These are phyloP conservation scores for Bretziella fagacearum DNA, from an alignment of 2,329 filamentous ascomycete species.

Conservation along the genomic window DNA sequence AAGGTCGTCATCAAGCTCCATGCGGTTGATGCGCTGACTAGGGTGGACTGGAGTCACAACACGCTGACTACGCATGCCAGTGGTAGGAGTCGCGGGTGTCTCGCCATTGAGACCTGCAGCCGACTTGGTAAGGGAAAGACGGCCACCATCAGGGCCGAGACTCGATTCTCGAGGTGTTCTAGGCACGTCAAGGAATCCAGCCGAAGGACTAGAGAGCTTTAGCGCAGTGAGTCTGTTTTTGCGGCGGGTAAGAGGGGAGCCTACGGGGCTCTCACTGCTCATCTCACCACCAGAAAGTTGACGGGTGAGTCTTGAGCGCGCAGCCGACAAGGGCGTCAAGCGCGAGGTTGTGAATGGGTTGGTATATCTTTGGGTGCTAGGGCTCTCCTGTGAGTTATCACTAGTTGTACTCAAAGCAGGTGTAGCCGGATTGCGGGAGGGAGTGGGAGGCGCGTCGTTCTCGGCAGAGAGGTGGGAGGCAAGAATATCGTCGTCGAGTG, in stretches of 20 bases:
- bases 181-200: conserved; percentile 26
- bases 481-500: conserved; percentile 3
- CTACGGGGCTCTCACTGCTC: conserved; percentile 1
- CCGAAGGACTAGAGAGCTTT: conserved; percentile 8
- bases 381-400: conserved; percentile 28
- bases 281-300: conserved; percentile 19
- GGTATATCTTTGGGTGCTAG: conserved; percentile 29
- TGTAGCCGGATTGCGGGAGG: conserved; percentile 52
- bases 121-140: conserved; percentile 60
- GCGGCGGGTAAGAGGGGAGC: conserved; percentile 8
- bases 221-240: conserved; percentile 11
- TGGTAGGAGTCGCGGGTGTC: conserved; percentile 68
- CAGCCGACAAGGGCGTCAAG: conserved; percentile 22
- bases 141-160: conserved; percentile 63
- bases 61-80: conserved; percentile 23
- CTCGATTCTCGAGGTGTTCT: conserved; percentile 64
- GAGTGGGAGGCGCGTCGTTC: conserved; percentile 74
- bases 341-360: conserved; percentile 27
- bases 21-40: conserved; percentile 43
- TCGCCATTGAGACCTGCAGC: conserved; percentile 12
- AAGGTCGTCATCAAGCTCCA: conserved; percentile 55
- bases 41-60: conserved; percentile 51
- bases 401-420: conserved; percentile 26
- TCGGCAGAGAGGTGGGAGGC: conserved; percentile 8
- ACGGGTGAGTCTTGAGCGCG: conserved; percentile 19